These are phyloP conservation scores for Xenoacremonium recifei DNA, from an alignment of 2,329 filamentous ascomycete genomes.

Conservation along the genomic window DNA sequence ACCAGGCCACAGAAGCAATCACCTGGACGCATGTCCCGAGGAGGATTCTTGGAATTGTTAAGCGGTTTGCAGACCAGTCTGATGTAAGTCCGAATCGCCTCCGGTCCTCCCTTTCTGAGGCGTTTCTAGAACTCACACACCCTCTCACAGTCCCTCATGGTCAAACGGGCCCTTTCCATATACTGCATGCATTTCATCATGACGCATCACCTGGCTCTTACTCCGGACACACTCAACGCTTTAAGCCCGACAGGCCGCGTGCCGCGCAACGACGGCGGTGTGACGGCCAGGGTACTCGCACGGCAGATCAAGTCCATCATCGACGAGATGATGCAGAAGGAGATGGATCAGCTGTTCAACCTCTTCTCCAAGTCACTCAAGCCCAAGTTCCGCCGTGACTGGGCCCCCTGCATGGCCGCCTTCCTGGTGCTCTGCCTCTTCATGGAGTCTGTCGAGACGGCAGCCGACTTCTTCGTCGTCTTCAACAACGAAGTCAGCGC, in stretches of 20 bases:
- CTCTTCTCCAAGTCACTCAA: constrained; percentile 53
- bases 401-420: constrained; percentile 56
- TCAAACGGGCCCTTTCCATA: constrained; percentile 51
- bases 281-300: constrained; percentile 54
- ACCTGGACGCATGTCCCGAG: constrained; percentile 44
- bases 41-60: constrained; percentile 46
- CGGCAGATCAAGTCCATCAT: constrained; percentile 57
- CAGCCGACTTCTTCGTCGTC: constrained; percentile 51
- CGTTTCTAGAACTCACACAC: constrained; percentile 11
- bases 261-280: constrained; percentile 41
- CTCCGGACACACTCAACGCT: constrained; percentile 39
- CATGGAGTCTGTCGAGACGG: constrained; percentile 56
- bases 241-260: constrained; percentile 43
- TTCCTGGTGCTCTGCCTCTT: constrained; percentile 58
- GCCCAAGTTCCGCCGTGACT: constrained; percentile 50
- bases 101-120: too few relatives aligned
- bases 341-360: constrained; percentile 52
- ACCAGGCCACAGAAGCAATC: constrained; percentile 49
- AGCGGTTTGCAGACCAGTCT: constrained; percentile 45
- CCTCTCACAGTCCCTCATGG: constrained; percentile 42
- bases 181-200: constrained; percentile 59
- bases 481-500: constrained; percentile 50
- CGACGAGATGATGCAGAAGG: constrained; percentile 52
- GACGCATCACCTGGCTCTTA: constrained; percentile 53
- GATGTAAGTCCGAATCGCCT: constrained; percentile 34